Conservation (phyloP, 208 protist genomes). For the Porcisia deanei region DNA sequence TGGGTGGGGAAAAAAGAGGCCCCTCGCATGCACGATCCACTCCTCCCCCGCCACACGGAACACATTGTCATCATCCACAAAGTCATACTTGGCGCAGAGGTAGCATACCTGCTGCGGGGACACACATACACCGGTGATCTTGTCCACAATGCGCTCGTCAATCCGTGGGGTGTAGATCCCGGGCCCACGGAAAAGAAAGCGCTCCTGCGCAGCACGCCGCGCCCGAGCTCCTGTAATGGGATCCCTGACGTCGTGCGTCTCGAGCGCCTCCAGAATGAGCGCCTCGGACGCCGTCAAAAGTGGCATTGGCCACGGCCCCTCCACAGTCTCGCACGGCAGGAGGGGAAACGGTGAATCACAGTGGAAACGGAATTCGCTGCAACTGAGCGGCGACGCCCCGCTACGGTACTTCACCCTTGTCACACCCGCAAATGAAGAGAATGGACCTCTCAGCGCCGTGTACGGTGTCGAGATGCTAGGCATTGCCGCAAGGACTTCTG, state of each 20-base stretch:
- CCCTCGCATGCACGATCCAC: constrained; percentile 81
- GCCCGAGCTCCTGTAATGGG: neutral
- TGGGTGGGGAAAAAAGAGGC: constrained; percentile 81
- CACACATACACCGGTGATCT: constrained; percentile 13
- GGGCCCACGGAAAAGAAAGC: constrained; percentile 44
- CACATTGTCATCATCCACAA: constrained; percentile 36
- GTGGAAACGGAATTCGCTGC: constrained; percentile 79
- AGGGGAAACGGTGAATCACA: constrained; percentile 89
- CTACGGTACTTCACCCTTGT: constrained; percentile 20
- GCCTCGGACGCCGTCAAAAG: constrained; percentile 72
- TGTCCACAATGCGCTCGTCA: constrained; percentile 26
- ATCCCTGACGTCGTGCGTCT: constrained; percentile 15
- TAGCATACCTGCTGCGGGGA: constrained; percentile 26
- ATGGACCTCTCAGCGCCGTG: constrained; percentile 9
- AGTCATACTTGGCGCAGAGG: constrained; percentile 29
- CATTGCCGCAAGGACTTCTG: constrained; percentile 7
- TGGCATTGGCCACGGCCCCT: constrained; percentile 38
- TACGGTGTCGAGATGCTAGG: neutral
- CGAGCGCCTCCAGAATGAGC: constrained; percentile 26
- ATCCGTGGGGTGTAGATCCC: constrained; percentile 39
- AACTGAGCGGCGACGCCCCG: constrained; percentile 38
- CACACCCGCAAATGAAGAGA: constrained; percentile 5
- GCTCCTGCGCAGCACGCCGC: constrained; percentile 19
- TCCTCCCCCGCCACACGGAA: constrained; percentile 78
- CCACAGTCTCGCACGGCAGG: constrained; percentile 71